Conservation (phyloP, 345 rosid species). For the Chamaenerion angustifolium region DNA sequence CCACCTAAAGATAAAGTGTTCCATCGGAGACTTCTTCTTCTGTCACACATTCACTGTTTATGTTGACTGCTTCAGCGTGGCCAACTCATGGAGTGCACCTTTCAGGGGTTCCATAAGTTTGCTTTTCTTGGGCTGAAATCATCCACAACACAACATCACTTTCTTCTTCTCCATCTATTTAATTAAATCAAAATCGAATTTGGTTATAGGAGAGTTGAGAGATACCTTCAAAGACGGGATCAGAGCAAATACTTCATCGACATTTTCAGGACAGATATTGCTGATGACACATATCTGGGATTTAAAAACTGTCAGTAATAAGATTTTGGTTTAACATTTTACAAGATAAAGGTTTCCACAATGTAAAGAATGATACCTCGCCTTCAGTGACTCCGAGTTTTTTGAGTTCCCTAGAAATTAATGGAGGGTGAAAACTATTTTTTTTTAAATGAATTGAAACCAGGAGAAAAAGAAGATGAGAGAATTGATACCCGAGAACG, state of each 20-base stretch:
- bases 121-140: conserved; percentile 31
- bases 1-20: neutral
- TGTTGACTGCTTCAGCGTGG: conserved; percentile 15
- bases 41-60: conserved; percentile 9
- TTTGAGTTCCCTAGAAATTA: conserved; percentile 31
- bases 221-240: conserved; percentile 69
- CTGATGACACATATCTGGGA: conserved; percentile 62
- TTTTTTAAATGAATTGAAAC: conserved; percentile 1
- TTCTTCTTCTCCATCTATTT: too few species aligned
- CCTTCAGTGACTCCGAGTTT: conserved; percentile 47
- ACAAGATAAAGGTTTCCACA: conserved; percentile 8
- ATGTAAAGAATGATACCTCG: conserved; percentile 44
- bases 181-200: too few species aligned
- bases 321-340: conserved; percentile 3
- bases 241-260: conserved; percentile 71
- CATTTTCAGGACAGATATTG: conserved; percentile 60
- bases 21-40: too few species aligned
- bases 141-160: neutral
- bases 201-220: neutral
- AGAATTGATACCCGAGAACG: conserved; percentile 71
- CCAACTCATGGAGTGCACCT: conserved; percentile 24
- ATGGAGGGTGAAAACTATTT: neutral
- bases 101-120: conserved; percentile 22
- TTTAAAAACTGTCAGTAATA: conserved; percentile 14
- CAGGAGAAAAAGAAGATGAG: conserved; percentile 3